Evolutionary conservation across 179 eudicot species (phyloP), one percentile per base, ranked within the genome.

Genomic region (Camellia oleifera): DNA sequence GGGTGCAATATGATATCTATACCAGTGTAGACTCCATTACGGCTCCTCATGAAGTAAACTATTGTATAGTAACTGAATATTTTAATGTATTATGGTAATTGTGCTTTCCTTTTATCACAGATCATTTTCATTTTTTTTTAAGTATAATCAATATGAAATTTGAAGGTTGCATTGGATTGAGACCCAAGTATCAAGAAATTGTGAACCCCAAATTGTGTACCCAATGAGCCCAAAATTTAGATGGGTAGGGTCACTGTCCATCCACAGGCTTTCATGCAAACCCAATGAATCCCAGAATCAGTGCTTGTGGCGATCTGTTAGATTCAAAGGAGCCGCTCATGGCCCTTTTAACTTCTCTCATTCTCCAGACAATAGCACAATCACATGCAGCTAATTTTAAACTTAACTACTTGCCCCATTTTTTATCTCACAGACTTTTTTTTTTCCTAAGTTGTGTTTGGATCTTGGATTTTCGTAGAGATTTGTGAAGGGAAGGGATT

Each of bases 321-420:
- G 75, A 53, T 52, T 52, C 23, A 56, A 23, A 72, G 61, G 58
- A 72, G 75, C 60, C 53, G 15, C 75, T 53, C n/a, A 17, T 45
- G 23, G 42, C 45, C 4, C 61, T 72, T 71, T 52, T 72, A 11
- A 20, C 42, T 54, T 72, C 45, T 20, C 44, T 65, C 15, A 32
- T 26, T 7, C 15, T 44, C 44, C 44, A 7, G 44, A 65, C 20
- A 15, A 2, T 3, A 57, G 61, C 65, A n/a, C 23, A 44, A 44
- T 46, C 32, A 17, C 53, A 69, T 15, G 54, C 54, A 45, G 52
- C 17, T 57, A 57, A 14, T 2, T 17, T 61, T 61, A 9, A 26
- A 23, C 11, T 32, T 11, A 12, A 44, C 42, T 32, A 65, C 5
- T 15, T 15, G 14, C 15, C 65, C 69, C 4, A 11, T 9, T 9